Base-by-base conservation (phyloP, 139 green algal genomes). In the Tetraselmis striata region DNA sequence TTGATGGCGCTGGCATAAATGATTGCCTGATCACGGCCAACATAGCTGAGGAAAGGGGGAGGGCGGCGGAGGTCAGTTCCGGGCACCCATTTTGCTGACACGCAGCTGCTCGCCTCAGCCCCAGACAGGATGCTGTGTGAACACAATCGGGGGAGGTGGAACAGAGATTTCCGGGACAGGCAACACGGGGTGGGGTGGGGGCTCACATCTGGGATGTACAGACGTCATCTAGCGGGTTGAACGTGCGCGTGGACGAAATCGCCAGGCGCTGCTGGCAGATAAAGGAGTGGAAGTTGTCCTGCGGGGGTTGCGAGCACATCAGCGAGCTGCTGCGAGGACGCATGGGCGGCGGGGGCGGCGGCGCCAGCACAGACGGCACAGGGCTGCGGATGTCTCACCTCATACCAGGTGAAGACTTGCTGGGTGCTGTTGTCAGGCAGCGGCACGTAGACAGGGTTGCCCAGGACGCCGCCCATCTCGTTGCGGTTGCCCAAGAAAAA, bases 401-500 rank as follows among this genome's bases (percentile, higher is more conserved):
- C n/a, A 18, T 77, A 29, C n/a, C n/a, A 28, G 74, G 25, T 31
- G 74, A 31, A 77, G 26, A 28, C 25, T 2, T 77, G 25, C 74
- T 77, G 26, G 74, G 25, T 31, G 26, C 2, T 22, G 74, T 29
- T 24, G 75, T 81, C 23, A 76, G 67, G 27, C 2, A n/a, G 29
- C 2, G 77, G 23, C 2, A 30, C 24, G 81, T 78, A 76, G 81
- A 84, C 25, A 2, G 28, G 26, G 81, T 84, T 84, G 67, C 24
- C 75, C 30, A 84, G 59, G 18, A 86, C 23, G 29, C 78, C 83
- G 28, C 83, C 83, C 80, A 83, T 78, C 80, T 83, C 80, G 45
- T 77, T 76, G 28, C 67, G 28, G 32, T 30, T 74, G 27, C 78
- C 79, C 2, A 86, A 29, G 30, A 79, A 83, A 59, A 77, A 83